Evolutionary conservation across 148 eudicot species (phyloP).

Genomic region (Diospyros kaki): DNA sequence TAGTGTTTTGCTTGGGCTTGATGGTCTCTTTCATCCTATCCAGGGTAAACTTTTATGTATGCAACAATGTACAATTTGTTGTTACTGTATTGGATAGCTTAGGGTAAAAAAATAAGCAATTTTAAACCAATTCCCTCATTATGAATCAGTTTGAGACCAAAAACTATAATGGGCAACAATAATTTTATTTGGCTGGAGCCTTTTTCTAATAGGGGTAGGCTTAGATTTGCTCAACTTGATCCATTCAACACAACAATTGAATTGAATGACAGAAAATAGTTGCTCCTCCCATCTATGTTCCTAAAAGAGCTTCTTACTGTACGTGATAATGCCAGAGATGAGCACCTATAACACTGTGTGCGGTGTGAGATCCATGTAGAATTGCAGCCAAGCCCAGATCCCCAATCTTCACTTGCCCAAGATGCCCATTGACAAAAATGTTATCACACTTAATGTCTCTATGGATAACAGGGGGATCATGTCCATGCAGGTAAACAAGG

Average conservation of each 20-base stretch:
- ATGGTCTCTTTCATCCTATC: not conserved
- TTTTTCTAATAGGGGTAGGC: too few relatives aligned
- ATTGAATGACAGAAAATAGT: not conserved
- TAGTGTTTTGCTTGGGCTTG: constrained; percentile 1
- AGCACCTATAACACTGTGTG: constrained; percentile 48
- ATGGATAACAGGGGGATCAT: constrained; percentile 55
- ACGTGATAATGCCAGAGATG: not conserved
- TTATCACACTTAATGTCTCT: constrained; percentile 57
- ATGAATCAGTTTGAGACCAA: too few relatives aligned
- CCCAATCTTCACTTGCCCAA: constrained; percentile 67
- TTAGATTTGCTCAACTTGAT: too few relatives aligned
- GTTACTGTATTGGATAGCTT: not conserved
- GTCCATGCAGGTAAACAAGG: constrained; percentile 48
- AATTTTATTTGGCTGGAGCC: too few relatives aligned
- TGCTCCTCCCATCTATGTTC: not conserved
- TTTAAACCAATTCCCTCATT: too few relatives aligned
- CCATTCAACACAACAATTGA: not conserved
- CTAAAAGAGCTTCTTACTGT: not conserved
- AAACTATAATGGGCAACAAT: too few relatives aligned
- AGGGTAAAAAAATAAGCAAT: too few relatives aligned
- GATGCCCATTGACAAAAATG: constrained; percentile 59
- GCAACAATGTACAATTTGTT: too few relatives aligned
- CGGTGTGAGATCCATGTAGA: constrained; percentile 34
- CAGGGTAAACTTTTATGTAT: too few relatives aligned
- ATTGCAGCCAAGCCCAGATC: constrained; percentile 59